phyloP scores from a whole-genome alignment of 495 filamentous ascomycete genomes.

The Aspergillus leporis region DNA sequence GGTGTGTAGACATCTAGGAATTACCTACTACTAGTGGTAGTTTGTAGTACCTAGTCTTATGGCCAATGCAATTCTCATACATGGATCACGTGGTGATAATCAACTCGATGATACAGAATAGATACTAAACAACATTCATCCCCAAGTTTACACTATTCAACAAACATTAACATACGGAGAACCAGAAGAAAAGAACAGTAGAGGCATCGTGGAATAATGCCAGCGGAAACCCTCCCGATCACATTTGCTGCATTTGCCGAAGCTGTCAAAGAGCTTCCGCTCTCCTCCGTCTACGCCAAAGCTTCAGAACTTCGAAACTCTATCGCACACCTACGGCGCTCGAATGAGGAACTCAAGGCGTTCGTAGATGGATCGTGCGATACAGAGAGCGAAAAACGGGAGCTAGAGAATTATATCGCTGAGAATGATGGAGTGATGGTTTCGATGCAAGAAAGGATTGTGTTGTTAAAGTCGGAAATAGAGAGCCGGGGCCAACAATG shows the following conservation, averaged over 20 bases:
- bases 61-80: too few relatives aligned
- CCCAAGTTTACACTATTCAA: background rate
- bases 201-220: constrained; percentile 29
- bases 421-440: constrained; percentile 77
- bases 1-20: too few relatives aligned
- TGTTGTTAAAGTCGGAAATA: constrained; percentile 68
- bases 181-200: background rate
- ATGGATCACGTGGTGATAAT: constrained; percentile 2
- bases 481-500: constrained; percentile 72
- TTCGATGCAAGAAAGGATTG: constrained; percentile 72
- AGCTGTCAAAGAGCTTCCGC: constrained; percentile 71
- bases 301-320: constrained; percentile 79
- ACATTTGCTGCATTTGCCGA: constrained; percentile 51
- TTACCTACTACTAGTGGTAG: too few relatives aligned
- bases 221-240: constrained; percentile 38
- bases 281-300: constrained; percentile 75
- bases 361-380: constrained; percentile 54
- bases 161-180: background rate
- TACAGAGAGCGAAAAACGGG: constrained; percentile 64
- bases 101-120: background rate
- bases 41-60: too few relatives aligned
- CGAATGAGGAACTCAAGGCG: constrained; percentile 68
- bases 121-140: too few relatives aligned
- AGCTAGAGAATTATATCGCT: constrained; percentile 38
- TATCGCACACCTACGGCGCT: constrained; percentile 76